A percentile compares a stretch with the other conserved stretches of the same genome.
Conservation (phyloP, 495 filamentous ascomycete species). For the Pyrenopolyporus hunteri region DNA sequence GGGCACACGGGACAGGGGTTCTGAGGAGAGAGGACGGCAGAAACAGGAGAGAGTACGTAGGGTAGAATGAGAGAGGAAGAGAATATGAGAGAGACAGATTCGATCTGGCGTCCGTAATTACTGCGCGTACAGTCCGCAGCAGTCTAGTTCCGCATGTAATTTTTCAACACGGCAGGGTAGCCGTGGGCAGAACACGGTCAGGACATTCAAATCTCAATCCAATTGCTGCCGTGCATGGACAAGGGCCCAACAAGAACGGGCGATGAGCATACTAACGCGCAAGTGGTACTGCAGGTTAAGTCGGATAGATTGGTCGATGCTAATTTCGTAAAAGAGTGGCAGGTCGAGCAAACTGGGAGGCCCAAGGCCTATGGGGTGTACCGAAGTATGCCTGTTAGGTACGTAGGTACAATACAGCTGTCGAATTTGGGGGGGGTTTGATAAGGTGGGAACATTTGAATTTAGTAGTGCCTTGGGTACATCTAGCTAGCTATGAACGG, state of each 20-base stretch:
- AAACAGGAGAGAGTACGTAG: neutral
- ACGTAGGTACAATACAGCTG: neutral
- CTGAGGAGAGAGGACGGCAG: neutral
- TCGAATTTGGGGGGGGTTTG: too few species aligned
- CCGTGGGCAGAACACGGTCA: conserved; percentile 19
- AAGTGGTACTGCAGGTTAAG: conserved; percentile 16
- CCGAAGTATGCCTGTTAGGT: neutral
- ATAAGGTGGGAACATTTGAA: too few species aligned
- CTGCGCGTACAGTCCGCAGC: conserved; percentile 26
- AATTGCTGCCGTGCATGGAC: conserved; percentile 30
- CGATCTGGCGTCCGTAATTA: conserved; percentile 11
- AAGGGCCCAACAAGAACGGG: conserved; percentile 32
- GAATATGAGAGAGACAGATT: neutral
- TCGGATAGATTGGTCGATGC: conserved; percentile 34
- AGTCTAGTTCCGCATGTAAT: conserved; percentile 29
- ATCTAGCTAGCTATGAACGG: too few species aligned
- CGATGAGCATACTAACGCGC: conserved; percentile 35
- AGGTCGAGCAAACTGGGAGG: conserved; percentile 13
- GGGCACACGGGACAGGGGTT: neutral
- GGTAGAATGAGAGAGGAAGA: neutral
- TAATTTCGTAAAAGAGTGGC: conserved; percentile 35
- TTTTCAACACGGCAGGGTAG: conserved; percentile 30
- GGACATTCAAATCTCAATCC: conserved; percentile 27
- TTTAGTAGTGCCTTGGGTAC: too few species aligned
- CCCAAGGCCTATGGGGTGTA: conserved; percentile 6